Percentiles rank a stretch among this genome's conserved stretches.
These are phyloP conservation scores for Entomortierella chlamydospora DNA, from an alignment of 192 early-diverging fungal genomes.

Conservation along the genomic window DNA sequence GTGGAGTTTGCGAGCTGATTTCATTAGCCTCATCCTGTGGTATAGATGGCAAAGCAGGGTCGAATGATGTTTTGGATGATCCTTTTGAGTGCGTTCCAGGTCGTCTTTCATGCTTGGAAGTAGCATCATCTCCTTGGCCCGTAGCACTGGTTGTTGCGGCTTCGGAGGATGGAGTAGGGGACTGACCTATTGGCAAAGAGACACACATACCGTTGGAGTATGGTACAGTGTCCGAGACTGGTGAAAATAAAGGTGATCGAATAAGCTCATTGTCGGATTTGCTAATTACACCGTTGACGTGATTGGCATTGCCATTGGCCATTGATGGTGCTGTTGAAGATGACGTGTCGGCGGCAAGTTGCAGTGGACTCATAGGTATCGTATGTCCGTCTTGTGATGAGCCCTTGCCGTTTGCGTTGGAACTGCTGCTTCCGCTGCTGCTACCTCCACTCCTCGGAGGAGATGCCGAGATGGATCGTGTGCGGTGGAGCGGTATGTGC, in stretches of 20 bases:
- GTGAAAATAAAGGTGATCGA: conserved; percentile 28
- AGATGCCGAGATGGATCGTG: conserved; percentile 45
- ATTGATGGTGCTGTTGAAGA: not conserved
- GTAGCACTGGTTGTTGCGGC: not conserved
- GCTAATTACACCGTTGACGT: not conserved
- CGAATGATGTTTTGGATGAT: conserved; percentile 27
- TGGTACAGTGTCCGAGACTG: conserved; percentile 28
- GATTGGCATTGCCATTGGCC: not conserved
- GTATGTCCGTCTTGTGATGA: conserved; percentile 5
- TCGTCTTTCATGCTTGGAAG: conserved; percentile 17
- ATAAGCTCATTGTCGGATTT: conserved; percentile 24
- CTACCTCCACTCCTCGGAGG: conserved; percentile 33
- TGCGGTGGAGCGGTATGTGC: conserved; percentile 9
- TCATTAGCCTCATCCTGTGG: conserved; percentile 28
- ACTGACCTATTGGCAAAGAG: conserved; percentile 24
- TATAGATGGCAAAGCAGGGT: conserved; percentile 41
- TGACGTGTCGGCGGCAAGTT: conserved; percentile 16
- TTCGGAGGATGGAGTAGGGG: not conserved
- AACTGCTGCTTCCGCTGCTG: conserved; percentile 8
- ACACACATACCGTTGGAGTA: conserved; percentile 45
- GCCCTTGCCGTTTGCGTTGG: conserved; percentile 1
- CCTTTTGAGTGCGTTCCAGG: conserved; percentile 35
- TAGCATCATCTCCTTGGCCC: conserved; percentile 1
- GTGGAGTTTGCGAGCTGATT: conserved; percentile 2
- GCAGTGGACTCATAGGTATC: conserved; percentile 26